Conservation (phyloP, 495 filamentous ascomycete species). For the Sporormia fimetaria region DNA sequence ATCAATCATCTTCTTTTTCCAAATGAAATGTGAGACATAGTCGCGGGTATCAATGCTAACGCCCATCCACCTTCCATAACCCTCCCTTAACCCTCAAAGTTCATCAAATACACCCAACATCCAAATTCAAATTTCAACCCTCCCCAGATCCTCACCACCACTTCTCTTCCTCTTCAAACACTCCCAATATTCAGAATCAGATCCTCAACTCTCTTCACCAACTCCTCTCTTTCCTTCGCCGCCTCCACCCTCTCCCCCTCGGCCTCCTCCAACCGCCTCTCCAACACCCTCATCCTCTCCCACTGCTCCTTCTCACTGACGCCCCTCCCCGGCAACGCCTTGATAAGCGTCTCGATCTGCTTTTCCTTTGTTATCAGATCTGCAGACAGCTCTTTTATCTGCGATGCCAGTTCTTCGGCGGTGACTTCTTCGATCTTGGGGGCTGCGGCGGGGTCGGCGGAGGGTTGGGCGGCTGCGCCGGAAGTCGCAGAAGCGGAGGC, state of each 20-base stretch:
- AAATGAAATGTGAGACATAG: no score
- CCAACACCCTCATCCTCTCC: constrained; percentile 58
- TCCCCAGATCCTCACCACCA: constrained; percentile 7
- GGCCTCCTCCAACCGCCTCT: constrained; percentile 59
- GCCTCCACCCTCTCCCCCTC: constrained; percentile 62
- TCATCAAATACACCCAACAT: no score
- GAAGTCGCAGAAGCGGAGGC: no score
- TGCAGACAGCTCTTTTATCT: constrained; percentile 68
- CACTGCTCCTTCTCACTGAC: constrained; percentile 76
- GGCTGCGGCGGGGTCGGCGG: constrained; percentile 25
- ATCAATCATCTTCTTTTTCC: no score
- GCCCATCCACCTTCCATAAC: no score
- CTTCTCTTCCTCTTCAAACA: not conserved
- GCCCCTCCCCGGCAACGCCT: constrained; percentile 72
- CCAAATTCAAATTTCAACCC: not conserved
- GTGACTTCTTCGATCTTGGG: constrained; percentile 32
- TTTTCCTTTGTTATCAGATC: constrained; percentile 86
- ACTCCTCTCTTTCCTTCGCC: constrained; percentile 55
- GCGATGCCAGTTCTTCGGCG: constrained; percentile 55
- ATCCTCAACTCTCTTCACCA: constrained; percentile 55
- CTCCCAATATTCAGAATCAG: constrained; percentile 45
- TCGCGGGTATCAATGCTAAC: no score
- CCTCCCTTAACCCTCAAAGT: no score
- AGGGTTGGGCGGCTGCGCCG: constrained; percentile 6
- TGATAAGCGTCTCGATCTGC: constrained; percentile 84